Conservation (phyloP, 768 basidiomycete genomes). For the Lentinula sp. region DNA sequence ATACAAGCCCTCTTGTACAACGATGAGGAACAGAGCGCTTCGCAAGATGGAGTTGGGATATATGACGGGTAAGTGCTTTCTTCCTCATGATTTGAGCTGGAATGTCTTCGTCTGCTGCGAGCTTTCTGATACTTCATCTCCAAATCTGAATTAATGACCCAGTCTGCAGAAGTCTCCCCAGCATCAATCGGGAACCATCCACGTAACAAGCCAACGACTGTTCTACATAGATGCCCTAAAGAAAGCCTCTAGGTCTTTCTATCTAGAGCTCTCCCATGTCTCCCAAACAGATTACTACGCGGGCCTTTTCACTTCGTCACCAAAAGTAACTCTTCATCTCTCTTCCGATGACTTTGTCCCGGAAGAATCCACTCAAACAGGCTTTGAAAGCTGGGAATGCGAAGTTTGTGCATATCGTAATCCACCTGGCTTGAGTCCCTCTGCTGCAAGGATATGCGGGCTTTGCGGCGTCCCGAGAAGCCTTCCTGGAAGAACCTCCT, state of each 20-base stretch:
- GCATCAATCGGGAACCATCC: constrained; percentile 69
- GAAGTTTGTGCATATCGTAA: constrained; percentile 85
- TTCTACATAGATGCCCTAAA: constrained; percentile 66
- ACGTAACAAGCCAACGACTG: constrained; percentile 78
- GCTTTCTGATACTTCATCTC: background rate
- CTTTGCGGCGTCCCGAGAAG: constrained; percentile 77
- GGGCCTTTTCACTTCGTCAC: constrained; percentile 81
- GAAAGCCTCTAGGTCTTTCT: constrained; percentile 51
- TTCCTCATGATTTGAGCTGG: background rate
- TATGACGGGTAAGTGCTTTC: constrained; percentile 74
- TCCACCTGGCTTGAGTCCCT: constrained; percentile 66
- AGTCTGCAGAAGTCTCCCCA: constrained; percentile 79
- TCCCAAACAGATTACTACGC: constrained; percentile 82
- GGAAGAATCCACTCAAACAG: constrained; percentile 21
- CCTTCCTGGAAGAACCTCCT: constrained; percentile 21
- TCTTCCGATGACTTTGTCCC: constrained; percentile 21
- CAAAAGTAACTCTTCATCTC: constrained; percentile 82
- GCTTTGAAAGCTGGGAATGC: constrained; percentile 70
- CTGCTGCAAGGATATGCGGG: constrained; percentile 61
- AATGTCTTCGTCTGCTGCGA: background rate
- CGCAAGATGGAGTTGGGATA: constrained; percentile 79
- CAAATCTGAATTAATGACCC: constrained; percentile 22
- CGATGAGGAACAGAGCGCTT: constrained; percentile 71
- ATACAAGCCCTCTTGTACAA: constrained; percentile 69
- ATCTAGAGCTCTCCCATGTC: constrained; percentile 58